Base-by-base conservation (phyloP, 345 rosid genomes). In the Chamaenerion angustifolium region DNA sequence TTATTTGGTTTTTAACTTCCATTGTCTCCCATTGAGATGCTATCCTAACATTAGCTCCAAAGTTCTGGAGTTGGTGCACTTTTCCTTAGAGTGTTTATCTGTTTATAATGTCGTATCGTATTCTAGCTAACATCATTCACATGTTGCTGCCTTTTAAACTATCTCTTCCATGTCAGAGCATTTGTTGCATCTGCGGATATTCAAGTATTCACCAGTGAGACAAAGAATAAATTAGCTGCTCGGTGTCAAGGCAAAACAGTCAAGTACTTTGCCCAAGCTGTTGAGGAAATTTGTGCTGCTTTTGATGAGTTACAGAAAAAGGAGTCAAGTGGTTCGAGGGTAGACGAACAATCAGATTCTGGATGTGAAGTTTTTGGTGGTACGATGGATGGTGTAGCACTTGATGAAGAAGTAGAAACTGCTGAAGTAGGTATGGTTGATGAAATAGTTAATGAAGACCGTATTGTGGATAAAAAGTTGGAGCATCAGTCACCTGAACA, bases 111-210 rank as follows among this genome's bases (percentile, higher is more conserved):
- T 31, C 4, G 37, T 31, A 31, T 31, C 8, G 5, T 31, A 31
- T 31, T 31, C 37, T 31, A 31, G 37, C 5, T 48, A 6, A 9
- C 5, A 16, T 3, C 21, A 6, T 51, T 27, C n/a, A 19, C 21
- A 2, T 21, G 14, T 13, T 50, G 49, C 12, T 10, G 12, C 19
- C 44, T 16, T 48, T 49, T 43, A 40, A 16, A 44, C 27, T 45
- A 50, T 51, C 42, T 50, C 25, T 58, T 50, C 23, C n/a, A 35
- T 48, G 58, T 68, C 93, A 92, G 96, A 64, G 96, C 75, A 63
- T 92, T 82, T 73, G 83, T 92, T 68, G 69, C 85, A 7, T 81
- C 94, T 17, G 70, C 66, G 50, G 90, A 92, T 74, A 84, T 87
- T 55, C 88, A 84, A 70, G 73, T 66, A 17, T 87, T 92, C 64